These are phyloP conservation scores for Colletotrichum sp. DNA, from an alignment of 2,329 filamentous ascomycete genomes.

Conservation along the genomic window DNA sequence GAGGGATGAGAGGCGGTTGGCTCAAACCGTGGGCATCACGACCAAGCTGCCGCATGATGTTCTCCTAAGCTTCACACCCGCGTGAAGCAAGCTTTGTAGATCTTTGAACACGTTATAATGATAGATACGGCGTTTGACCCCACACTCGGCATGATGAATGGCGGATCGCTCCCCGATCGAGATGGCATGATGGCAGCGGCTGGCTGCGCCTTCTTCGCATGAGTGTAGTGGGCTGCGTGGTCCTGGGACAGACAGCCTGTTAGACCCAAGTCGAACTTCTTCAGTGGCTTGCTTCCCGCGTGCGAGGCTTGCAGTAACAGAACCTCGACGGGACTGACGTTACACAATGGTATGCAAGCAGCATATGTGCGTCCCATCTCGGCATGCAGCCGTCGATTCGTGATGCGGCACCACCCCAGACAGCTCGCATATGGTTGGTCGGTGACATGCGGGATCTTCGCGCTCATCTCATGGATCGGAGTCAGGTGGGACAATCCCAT, in stretches of 20 bases:
- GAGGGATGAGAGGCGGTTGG: conserved; percentile 29
- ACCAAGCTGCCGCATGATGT: conserved; percentile 29
- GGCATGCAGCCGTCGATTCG: neutral
- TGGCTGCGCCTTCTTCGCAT: neutral
- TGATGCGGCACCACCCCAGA: conserved; percentile 9
- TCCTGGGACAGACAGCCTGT: neutral
- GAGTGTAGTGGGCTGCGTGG: neutral
- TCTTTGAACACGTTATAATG: neutral
- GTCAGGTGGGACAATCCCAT: neutral
- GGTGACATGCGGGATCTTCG: conserved; percentile 10
- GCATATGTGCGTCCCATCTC: conserved; percentile 3
- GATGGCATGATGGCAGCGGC: neutral
- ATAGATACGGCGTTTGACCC: neutral
- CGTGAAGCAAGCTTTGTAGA: neutral
- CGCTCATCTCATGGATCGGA: neutral
- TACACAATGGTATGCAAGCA: neutral
- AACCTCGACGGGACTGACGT: neutral
- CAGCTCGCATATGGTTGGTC: neutral
- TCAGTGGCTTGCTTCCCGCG: neutral
- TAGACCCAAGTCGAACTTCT: neutral
- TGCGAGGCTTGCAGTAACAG: neutral
- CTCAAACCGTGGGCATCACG: conserved; percentile 27
- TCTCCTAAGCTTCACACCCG: conserved; percentile 27
- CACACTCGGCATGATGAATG: neutral
- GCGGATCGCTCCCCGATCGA: neutral